phyloP scores from a whole-genome alignment of 768 basidiomycete genomes.

The Russula abietina region DNA sequence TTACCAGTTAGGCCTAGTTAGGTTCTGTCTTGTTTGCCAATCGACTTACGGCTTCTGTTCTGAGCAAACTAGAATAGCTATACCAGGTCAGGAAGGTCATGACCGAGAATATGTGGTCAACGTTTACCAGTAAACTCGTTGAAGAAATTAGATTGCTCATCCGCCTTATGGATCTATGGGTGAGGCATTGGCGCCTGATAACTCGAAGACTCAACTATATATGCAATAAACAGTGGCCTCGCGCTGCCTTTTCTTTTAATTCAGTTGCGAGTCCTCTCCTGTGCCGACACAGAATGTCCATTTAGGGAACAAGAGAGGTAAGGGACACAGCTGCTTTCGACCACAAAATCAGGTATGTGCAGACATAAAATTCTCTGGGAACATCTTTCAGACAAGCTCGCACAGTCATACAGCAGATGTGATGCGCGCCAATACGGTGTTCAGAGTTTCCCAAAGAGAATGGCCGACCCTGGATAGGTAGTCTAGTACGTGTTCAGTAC shows the following conservation, averaged over 20 bases:
- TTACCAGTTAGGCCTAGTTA: not conserved
- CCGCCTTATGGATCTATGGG: not conserved
- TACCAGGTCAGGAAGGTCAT: not conserved
- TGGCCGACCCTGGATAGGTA: not conserved
- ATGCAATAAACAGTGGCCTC: not conserved
- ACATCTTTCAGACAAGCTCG: not conserved
- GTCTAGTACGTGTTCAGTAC: not conserved
- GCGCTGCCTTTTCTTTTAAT: no score
- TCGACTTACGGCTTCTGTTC: not conserved
- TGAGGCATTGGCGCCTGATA: not conserved
- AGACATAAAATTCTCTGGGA: not conserved
- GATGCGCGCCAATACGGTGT: not conserved
- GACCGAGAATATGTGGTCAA: not conserved
- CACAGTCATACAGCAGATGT: constrained; percentile 8
- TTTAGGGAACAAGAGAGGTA: not conserved
- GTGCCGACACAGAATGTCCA: not conserved
- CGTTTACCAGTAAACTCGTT: not conserved
- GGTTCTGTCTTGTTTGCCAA: not conserved
- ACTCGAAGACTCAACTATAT: no score
- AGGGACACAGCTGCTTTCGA: not conserved
- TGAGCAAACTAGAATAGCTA: not conserved
- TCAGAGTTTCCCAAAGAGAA: constrained; percentile 1
- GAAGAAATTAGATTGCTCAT: not conserved
- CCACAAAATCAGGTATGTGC: not conserved
- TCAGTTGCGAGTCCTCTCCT: not conserved